phyloP scores from a whole-genome alignment of 352 stramenopile genomes.

The Plasmopara viticola region DNA sequence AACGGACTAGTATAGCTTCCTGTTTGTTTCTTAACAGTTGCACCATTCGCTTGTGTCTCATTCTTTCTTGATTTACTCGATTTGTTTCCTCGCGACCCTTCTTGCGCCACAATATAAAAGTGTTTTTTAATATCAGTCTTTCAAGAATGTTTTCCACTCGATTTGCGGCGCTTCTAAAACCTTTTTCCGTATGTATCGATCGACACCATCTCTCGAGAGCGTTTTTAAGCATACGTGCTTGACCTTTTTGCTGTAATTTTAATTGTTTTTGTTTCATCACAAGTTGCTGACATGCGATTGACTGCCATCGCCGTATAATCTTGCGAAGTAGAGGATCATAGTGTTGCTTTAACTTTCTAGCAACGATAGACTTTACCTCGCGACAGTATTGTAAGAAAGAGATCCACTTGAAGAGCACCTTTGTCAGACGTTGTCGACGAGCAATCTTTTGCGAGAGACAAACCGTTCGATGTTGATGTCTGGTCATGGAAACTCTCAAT shows the following conservation, averaged over 20 bases:
- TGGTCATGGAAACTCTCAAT: constrained; percentile 9
- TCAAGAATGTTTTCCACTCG: constrained; percentile 1
- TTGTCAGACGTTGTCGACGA: constrained; percentile 8
- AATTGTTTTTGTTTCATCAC: constrained; percentile 14
- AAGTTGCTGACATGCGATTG: neutral
- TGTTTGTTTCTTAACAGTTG: constrained; percentile 32
- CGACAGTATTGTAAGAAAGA: constrained; percentile 5
- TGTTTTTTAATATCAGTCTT: constrained; percentile 4
- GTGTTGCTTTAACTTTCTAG: constrained; percentile 6
- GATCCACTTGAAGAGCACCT: constrained; percentile 16
- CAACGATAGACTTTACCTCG: constrained; percentile 6
- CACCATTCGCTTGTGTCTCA: constrained; percentile 31
- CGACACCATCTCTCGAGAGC: constrained; percentile 11
- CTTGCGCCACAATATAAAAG: constrained; percentile 9
- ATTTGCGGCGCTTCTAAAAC: constrained; percentile 1
- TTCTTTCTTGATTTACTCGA: constrained; percentile 5
- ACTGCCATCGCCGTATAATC: constrained; percentile 12
- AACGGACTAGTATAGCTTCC: constrained; percentile 17
- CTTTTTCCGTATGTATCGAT: constrained; percentile 9
- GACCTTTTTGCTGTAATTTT: constrained; percentile 12
- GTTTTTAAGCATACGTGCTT: neutral
- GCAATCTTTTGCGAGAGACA: constrained; percentile 15
- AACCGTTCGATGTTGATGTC: constrained; percentile 6
- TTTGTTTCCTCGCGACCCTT: constrained; percentile 9
- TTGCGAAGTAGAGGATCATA: constrained; percentile 5